phyloP scores from a whole-genome alignment of 1,284 basidiomycete genomes.

The Cryptococcus sp. region DNA sequence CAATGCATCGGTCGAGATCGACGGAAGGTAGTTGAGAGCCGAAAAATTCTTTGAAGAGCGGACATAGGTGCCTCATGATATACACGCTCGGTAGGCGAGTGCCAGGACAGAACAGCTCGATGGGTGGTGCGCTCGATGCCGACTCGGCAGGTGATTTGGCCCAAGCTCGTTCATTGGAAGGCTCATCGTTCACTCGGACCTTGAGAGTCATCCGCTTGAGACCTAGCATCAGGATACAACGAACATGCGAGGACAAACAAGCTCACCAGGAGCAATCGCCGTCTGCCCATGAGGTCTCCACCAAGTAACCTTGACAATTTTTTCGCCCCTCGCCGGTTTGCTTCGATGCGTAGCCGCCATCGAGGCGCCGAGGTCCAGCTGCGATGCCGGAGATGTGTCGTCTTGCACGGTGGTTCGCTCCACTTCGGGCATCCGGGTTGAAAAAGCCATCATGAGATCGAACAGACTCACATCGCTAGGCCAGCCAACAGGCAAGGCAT shows the following conservation, averaged over 20 bases:
- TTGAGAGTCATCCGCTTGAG: conserved; percentile 29
- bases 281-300: conserved; percentile 37
- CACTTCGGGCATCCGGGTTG: not conserved
- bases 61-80: conserved; percentile 26
- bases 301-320: conserved; percentile 32
- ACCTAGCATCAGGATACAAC: conserved; percentile 5
- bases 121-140: not conserved
- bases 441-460: not conserved
- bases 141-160: not conserved
- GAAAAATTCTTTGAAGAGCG: conserved; percentile 25
- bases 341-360: too few relatives aligned
- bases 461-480: not conserved
- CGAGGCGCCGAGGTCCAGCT: too few relatives aligned
- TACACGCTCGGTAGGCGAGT: not conserved
- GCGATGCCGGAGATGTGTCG: too few relatives aligned
- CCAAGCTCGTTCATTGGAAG: not conserved
- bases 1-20: conserved; percentile 9
- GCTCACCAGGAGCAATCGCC: conserved; percentile 28
- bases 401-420: not conserved
- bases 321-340: too few relatives aligned
- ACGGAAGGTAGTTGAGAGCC: conserved; percentile 30
- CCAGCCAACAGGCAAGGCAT: not conserved
- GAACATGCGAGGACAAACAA: too few relatives aligned
- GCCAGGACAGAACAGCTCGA: not conserved
- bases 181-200: conserved; percentile 9